These are phyloP conservation scores for Drechslera avenae DNA, from an alignment of 2,329 filamentous ascomycete genomes.

Conservation along the genomic window DNA sequence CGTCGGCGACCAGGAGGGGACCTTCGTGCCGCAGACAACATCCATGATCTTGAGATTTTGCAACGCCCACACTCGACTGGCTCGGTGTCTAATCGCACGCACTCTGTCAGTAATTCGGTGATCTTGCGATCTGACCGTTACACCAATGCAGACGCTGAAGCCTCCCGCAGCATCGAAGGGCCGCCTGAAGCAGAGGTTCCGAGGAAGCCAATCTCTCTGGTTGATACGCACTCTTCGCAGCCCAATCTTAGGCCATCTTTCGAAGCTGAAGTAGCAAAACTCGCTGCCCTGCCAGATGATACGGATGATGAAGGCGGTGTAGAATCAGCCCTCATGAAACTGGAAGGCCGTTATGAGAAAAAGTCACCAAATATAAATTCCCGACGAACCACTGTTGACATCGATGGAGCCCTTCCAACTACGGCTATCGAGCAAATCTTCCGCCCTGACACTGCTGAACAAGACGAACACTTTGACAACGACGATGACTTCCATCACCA, in stretches of 20 bases:
- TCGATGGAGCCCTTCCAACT: slow-evolving; percentile 31
- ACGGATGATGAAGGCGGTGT: slow-evolving; percentile 78
- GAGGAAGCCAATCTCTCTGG: slow-evolving; percentile 48
- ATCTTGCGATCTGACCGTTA: slow-evolving; percentile 42
- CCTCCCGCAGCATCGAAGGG: slow-evolving; percentile 12
- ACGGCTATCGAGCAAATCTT: slow-evolving; percentile 24
- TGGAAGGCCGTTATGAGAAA: slow-evolving; percentile 83
- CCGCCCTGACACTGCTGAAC: slow-evolving; percentile 26
- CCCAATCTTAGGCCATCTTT: slow-evolving; percentile 71
- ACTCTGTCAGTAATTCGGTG: slow-evolving; percentile 48
- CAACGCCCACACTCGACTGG: slow-evolving; percentile 56
- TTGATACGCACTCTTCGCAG: slow-evolving; percentile 61
- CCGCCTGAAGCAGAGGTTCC: slow-evolving; percentile 14
- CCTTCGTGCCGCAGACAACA: slow-evolving; percentile 53
- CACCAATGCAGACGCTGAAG: slow-evolving; percentile 22
- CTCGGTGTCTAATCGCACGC: slow-evolving; percentile 53
- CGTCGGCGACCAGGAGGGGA: slow-evolving; percentile 57
- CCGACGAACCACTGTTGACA: slow-evolving; percentile 21
- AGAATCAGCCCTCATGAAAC: slow-evolving; percentile 87
- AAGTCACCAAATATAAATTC: slow-evolving; percentile 36
- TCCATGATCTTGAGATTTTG: slow-evolving; percentile 52
- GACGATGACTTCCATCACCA: slow-evolving; percentile 38
- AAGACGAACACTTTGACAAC: slow-evolving; percentile 22
- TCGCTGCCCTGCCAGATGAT: slow-evolving; percentile 88
- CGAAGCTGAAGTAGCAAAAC: slow-evolving; percentile 82